Conservation (phyloP, 192 early-diverging fungal species). For the Coemansia sp. region DNA sequence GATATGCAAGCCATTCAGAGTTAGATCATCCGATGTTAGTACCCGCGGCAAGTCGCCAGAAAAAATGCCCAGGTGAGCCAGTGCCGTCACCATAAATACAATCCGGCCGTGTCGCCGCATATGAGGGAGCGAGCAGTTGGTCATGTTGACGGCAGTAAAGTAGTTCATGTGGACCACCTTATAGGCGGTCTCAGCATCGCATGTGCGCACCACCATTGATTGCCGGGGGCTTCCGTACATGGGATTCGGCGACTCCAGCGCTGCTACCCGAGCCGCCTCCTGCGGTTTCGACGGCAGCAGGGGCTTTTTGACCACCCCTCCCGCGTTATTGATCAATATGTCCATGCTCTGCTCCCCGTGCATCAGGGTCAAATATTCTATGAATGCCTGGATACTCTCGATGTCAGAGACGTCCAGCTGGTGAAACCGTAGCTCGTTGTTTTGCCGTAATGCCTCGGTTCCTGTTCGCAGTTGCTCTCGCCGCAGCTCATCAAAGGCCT, state of each 20-base stretch:
- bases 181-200: conserved; percentile 32
- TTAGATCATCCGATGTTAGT: conserved; percentile 38
- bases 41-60: conserved; percentile 48
- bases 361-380: conserved; percentile 42
- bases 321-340: conserved; percentile 49
- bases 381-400: conserved; percentile 28
- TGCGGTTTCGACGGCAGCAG: neutral
- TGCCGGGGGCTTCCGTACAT: neutral
- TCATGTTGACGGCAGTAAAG: conserved; percentile 39
- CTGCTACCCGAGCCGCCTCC: neutral
- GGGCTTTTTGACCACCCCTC: conserved; percentile 26
- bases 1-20: conserved; percentile 33
- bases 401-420: conserved; percentile 43
- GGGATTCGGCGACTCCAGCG: neutral
- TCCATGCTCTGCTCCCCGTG: conserved; percentile 48
- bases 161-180: conserved; percentile 42
- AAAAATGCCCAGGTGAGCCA: conserved; percentile 52
- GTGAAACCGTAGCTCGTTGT: conserved; percentile 50
- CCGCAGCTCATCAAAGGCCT: conserved; percentile 42
- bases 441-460: neutral
- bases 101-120: conserved; percentile 32
- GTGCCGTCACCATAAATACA: conserved; percentile 44
- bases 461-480: conserved; percentile 25
- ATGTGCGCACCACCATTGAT: conserved; percentile 20
- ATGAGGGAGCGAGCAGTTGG: conserved; percentile 29